These are phyloP conservation scores for Penicillium pulvis DNA, from an alignment of 495 filamentous ascomycete species.

Conservation along the genomic window DNA sequence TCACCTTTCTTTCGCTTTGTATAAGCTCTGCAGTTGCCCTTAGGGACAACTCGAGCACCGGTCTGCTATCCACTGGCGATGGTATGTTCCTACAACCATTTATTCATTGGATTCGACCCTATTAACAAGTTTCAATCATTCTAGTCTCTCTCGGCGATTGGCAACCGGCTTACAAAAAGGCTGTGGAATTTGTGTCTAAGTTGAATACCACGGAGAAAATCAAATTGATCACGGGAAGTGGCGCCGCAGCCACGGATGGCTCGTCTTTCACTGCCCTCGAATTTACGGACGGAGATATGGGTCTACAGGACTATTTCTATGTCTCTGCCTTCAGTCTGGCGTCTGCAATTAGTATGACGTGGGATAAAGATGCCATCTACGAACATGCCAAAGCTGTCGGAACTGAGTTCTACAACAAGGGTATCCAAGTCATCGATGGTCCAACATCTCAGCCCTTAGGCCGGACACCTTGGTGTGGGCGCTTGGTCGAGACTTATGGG, in stretches of 20 bases:
- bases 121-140: background rate
- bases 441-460: constrained; percentile 52
- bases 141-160: constrained; percentile 53
- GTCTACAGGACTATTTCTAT: constrained; percentile 66
- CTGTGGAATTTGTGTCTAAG: constrained; percentile 70
- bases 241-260: constrained; percentile 48
- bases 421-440: constrained; percentile 55
- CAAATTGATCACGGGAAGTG: constrained; percentile 75
- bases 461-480: constrained; percentile 59
- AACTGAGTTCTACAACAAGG: constrained; percentile 52
- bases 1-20: background rate
- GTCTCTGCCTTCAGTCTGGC: constrained; percentile 62
- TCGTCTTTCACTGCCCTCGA: constrained; percentile 14
- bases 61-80: background rate
- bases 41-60: background rate
- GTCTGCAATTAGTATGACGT: constrained; percentile 62
- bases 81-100: background rate
- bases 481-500: constrained; percentile 51
- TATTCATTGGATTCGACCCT: background rate
- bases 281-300: constrained; percentile 46
- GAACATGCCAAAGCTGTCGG: constrained; percentile 52
- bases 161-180: constrained; percentile 70
- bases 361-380: constrained; percentile 58
- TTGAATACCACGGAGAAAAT: constrained; percentile 83
- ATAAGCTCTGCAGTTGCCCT: background rate